Evolutionary conservation across 1,284 basidiomycete species (phyloP), one percentile per base, ranked within the genome.

Genomic region (Leccinum pachyderme): DNA sequence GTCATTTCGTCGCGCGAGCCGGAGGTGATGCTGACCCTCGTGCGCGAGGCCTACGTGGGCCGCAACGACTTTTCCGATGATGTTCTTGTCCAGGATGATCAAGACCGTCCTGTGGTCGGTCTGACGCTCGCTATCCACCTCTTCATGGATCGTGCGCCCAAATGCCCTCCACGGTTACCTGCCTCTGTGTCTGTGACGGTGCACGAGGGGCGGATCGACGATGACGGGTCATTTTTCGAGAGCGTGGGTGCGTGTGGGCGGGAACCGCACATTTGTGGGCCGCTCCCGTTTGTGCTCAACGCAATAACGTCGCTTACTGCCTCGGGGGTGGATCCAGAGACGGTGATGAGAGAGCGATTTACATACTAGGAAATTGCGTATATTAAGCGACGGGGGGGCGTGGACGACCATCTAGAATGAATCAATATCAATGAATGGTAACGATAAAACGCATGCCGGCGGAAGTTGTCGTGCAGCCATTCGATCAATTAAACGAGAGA

Each of bases 1-100:
- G 63, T 49, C n/a, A 18, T 64, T 25, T 65, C 65, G 31, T 54
- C 63, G 7, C 65, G 59, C 25, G 63, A 67, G 43, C 65, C 63
- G 2, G 63, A 63, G 28, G 63, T 66, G 27, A 59, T 62, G 46
- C 18, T 64, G 29, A 39, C 44, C 2, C 59, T 64, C 18, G 54
- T 67, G n/a, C 44, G 15, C 6, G 65, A 63, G 11, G 61, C 65
- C 9, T 63, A 63, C 12, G 12, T n/a, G 13, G 39, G 29, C 9
- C 11, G 7, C 39, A 44, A 32, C 3, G 47, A 54, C 18, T 18
- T 39, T 39, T 31, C 28, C 11, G 43, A 44, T n/a, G 24, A 49
- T 9, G 18, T 18, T 18, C 2, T 8, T 5, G 35, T 8, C 11
- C 35, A 3, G 2, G 44, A 12, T 1, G 44, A 57, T 24, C 22